These are phyloP conservation scores for Penicillium antarcticum DNA, from an alignment of 495 filamentous ascomycete species.

Conservation along the genomic window DNA sequence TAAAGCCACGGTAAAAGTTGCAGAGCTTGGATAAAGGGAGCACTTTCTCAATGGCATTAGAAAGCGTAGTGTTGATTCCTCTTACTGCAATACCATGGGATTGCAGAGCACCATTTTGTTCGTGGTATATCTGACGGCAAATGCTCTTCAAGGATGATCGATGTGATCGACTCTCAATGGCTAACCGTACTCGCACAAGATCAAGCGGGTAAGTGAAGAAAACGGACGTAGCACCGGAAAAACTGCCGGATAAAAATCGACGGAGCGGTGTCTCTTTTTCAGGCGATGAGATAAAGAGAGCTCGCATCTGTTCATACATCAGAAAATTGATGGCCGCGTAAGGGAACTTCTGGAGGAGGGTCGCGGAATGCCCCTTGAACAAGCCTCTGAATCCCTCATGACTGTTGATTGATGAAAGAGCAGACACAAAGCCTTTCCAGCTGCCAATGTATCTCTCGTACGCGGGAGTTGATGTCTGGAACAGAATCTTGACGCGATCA, in stretches of 20 bases:
- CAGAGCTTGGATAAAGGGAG: slow-evolving; percentile 60
- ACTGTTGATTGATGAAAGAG: slow-evolving; percentile 73
- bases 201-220: slow-evolving; percentile 92
- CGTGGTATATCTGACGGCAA: slow-evolving; percentile 74
- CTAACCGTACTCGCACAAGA: slow-evolving; percentile 83
- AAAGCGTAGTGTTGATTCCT: slow-evolving; percentile 15
- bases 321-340: slow-evolving; percentile 95
- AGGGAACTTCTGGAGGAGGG: slow-evolving; percentile 84
- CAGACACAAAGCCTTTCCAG: slow-evolving; percentile 72
- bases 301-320: slow-evolving; percentile 87
- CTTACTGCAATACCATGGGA: neutral
- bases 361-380: slow-evolving; percentile 87
- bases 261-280: slow-evolving; percentile 74
- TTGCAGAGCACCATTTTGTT: slow-evolving; percentile 40
- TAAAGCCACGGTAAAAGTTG: slow-evolving; percentile 94
- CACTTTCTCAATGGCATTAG: slow-evolving; percentile 29
- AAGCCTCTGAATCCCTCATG: slow-evolving; percentile 68
- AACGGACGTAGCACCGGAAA: slow-evolving; percentile 80
- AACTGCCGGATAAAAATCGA: slow-evolving; percentile 66
- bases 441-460: slow-evolving; percentile 81
- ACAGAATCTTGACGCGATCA: slow-evolving; percentile 94
- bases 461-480: slow-evolving; percentile 86
- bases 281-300: slow-evolving; percentile 59
- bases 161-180: slow-evolving; percentile 69
- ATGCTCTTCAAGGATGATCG: slow-evolving; percentile 62